Conservation (phyloP, 1,284 basidiomycete genomes). For the Cutaneotrichosporon sp. region DNA sequence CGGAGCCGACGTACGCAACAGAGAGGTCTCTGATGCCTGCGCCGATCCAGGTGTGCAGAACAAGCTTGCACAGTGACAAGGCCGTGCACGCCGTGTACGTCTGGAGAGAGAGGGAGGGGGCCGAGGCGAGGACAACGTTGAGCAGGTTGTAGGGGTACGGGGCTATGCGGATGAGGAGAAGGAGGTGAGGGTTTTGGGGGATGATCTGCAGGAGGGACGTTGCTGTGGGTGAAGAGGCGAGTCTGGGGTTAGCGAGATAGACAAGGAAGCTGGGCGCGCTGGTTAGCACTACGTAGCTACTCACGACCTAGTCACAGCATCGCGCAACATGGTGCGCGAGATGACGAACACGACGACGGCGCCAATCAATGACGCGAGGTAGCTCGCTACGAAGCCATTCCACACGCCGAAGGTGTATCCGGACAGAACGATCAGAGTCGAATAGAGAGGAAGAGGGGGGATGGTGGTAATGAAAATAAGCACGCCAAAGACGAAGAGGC, state of each 20-base stretch:
- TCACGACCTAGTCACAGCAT: conserved; percentile 38
- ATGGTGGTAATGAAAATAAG: conserved; percentile 48
- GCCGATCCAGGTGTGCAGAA: conserved; percentile 44
- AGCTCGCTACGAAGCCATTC: conserved; percentile 52
- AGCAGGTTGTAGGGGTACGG: conserved; percentile 55
- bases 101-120: conserved; percentile 48
- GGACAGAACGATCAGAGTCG: conserved; percentile 52
- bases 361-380: conserved; percentile 50
- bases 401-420: conserved; percentile 53
- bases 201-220: conserved; percentile 42
- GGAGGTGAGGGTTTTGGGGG: conserved; percentile 48
- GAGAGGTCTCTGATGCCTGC: conserved; percentile 40
- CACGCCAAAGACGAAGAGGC: conserved; percentile 44
- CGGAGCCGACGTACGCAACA: conserved; percentile 9
- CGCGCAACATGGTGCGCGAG: conserved; percentile 37
- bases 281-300: too few species aligned
- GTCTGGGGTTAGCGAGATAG: conserved; percentile 19
- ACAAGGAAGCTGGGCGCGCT: too few species aligned
- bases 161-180: conserved; percentile 52
- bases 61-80: conserved; percentile 51
- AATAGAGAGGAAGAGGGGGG: conserved; percentile 53
- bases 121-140: conserved; percentile 54
- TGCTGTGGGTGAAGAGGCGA: conserved; percentile 37
- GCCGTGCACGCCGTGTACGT: conserved; percentile 53
- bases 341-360: conserved; percentile 52